A percentile compares a stretch with the other conserved stretches of the same genome.
These are phyloP conservation scores for Kwoniella dejecticola DNA, from an alignment of 768 basidiomycete genomes.

Conservation along the genomic window DNA sequence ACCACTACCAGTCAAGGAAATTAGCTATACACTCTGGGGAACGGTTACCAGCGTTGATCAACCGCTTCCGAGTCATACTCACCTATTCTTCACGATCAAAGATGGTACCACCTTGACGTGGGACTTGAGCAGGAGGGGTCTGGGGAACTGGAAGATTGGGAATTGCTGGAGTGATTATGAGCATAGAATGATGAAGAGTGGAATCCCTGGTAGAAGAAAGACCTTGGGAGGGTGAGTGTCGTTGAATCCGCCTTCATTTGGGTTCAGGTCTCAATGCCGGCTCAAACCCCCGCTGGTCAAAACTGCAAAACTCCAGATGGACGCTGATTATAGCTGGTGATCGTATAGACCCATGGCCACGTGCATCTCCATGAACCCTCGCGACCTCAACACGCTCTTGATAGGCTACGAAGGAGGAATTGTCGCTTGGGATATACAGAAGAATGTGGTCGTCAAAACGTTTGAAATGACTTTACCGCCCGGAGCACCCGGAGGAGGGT, in stretches of 20 bases:
- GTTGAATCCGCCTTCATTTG: background rate
- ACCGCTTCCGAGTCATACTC: constrained; percentile 44
- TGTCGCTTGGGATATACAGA: constrained; percentile 57
- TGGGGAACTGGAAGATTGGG: constrained; percentile 69
- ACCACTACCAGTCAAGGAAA: constrained; percentile 40
- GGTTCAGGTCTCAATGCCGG: background rate
- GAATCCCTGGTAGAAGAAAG: constrained; percentile 48
- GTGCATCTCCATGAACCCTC: constrained; percentile 69
- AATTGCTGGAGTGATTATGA: constrained; percentile 77
- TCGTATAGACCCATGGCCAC: constrained; percentile 61
- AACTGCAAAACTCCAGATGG: background rate
- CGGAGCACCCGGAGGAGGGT: constrained; percentile 77
- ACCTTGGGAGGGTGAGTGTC: constrained; percentile 48
- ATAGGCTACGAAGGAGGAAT: constrained; percentile 68
- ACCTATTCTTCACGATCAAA: constrained; percentile 62
- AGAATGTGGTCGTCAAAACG: constrained; percentile 58
- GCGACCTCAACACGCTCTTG: constrained; percentile 71
- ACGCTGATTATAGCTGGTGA: background rate
- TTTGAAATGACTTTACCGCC: constrained; percentile 74
- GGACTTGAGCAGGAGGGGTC: constrained; percentile 69
- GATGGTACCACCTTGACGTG: constrained; percentile 71
- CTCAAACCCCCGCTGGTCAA: background rate
- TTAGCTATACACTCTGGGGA: constrained; percentile 40
- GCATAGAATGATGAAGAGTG: constrained; percentile 61
- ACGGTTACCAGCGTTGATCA: constrained; percentile 47